These are phyloP conservation scores for Dianthus caryophyllus DNA, from an alignment of 148 eudicot species.

Conservation along the genomic window DNA sequence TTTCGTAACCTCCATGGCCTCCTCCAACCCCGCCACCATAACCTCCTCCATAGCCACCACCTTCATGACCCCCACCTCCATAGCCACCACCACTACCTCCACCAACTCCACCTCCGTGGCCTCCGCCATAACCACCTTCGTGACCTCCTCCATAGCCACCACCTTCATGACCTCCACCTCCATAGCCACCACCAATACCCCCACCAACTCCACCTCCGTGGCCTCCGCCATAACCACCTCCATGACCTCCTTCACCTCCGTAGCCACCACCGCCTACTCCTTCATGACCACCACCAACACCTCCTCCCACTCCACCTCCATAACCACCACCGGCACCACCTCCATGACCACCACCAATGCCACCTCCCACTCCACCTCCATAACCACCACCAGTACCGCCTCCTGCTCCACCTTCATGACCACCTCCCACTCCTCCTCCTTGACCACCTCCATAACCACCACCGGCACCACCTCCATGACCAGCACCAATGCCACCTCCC, in stretches of 20 bases:
- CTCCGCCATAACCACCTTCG: constrained; percentile 20
- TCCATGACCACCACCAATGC: constrained; percentile 13
- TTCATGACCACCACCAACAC: constrained; percentile 11
- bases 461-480: constrained; percentile 14
- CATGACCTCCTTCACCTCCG: background rate
- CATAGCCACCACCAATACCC: constrained; percentile 17
- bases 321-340: constrained; percentile 24
- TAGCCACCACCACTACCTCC: constrained; percentile 8
- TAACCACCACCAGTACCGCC: constrained; percentile 9
- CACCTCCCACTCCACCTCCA: constrained; percentile 16
- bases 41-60: constrained; percentile 12
- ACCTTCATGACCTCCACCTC: constrained; percentile 19
- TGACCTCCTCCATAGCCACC: constrained; percentile 20
- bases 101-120: constrained; percentile 1
- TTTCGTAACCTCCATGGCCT: background rate
- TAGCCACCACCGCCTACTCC: constrained; percentile 22
- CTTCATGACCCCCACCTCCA: constrained; percentile 9
- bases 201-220: constrained; percentile 15
- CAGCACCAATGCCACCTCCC: constrained; percentile 22
- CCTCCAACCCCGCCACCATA: constrained; percentile 13
- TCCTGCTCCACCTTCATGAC: constrained; percentile 20
- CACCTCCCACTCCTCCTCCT: constrained; percentile 27
- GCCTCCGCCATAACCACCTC: constrained; percentile 9
- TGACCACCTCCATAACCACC: constrained; percentile 10
- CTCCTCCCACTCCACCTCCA: constrained; percentile 18